Base-by-base conservation (phyloP, 768 basidiomycete genomes). In the Boletellus emodensis region DNA sequence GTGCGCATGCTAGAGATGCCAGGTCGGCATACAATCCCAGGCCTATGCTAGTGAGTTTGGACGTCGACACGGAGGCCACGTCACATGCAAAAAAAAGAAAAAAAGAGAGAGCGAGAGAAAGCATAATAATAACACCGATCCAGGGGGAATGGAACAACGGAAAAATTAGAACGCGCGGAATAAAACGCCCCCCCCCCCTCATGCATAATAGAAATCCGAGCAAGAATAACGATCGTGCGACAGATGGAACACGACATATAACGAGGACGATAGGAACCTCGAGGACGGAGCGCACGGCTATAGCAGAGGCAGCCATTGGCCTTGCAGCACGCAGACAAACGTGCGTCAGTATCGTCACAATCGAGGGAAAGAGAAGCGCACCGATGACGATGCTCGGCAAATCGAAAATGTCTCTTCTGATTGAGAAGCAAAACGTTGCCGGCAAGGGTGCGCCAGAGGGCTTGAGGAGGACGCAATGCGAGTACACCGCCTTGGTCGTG, bases 351-450 rank as follows among this genome's bases (percentile, higher is more conserved):
- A 26, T 0, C 15, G 34, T 60, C 51, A 55, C 40, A 17, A 24
- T 9, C 15, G 15, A 35, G 9, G 18, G 6, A 11, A 15, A 3
- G 8, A 12, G 5, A 20, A 15, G 64, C 83, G 40, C 57, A 88
- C 90, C 90, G 54, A 94, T 91, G 44, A 94, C 87, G 52, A 92
- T 79, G 66, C 87, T 90, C 10, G 91, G 91, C 44, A 94, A 72
- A 73, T 93, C 91, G 59, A 94, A 94, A 22, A 95, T 74, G 64
- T 98, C 95, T 57, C 95, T 75, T 60, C 93, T 81, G 65, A 99
- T 93, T 48, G 92, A 93, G 67, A 96, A 96, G 67, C 94, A 96
- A 71, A 95, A 95, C 18, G 95, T 90, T 43, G 93, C 86, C 39
- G 91, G 89, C 24, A 97, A 82, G 2, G 90, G 90, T 3, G 84